Evolutionary conservation across 2,329 filamentous ascomycete species (phyloP).

Genomic region (Scedosporium apiospermum): DNA sequence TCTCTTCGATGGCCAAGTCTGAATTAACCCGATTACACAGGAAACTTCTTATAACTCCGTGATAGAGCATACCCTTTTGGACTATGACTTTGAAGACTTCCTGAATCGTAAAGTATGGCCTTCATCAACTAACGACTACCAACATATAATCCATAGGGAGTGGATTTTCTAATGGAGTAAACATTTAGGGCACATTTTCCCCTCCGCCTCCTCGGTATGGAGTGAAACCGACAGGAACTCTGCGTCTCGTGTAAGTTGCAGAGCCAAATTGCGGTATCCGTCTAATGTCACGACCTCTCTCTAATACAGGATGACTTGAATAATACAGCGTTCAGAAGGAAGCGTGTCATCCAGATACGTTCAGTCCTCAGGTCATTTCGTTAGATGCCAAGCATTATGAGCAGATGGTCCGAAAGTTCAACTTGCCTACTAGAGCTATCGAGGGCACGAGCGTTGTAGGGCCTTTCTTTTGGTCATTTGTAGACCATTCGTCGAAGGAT

Average conservation of each 20-base stretch:
- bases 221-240: conserved; percentile 36
- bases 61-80: conserved; percentile 38
- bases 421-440: conserved; percentile 46
- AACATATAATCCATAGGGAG: background rate
- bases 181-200: conserved; percentile 39
- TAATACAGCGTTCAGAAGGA: conserved; percentile 43
- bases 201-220: conserved; percentile 32
- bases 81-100: conserved; percentile 51
- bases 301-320: background rate
- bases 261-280: background rate
- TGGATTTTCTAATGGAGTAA: background rate
- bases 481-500: conserved; percentile 46
- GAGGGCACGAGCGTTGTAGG: conserved; percentile 51
- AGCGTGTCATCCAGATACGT: conserved; percentile 47
- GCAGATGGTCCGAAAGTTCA: conserved; percentile 45
- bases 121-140: background rate
- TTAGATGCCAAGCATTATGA: conserved; percentile 38
- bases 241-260: conserved; percentile 43
- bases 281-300: background rate
- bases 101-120: conserved; percentile 35
- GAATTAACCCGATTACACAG: conserved; percentile 26
- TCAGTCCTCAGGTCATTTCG: conserved; percentile 44
- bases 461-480: conserved; percentile 52
- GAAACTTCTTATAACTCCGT: conserved; percentile 37
- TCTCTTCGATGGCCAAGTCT: background rate